Evolutionary conservation across 306 rosid species (phyloP), one percentile per base, ranked within the genome.

Genomic region (Trifolium dubium): DNA sequence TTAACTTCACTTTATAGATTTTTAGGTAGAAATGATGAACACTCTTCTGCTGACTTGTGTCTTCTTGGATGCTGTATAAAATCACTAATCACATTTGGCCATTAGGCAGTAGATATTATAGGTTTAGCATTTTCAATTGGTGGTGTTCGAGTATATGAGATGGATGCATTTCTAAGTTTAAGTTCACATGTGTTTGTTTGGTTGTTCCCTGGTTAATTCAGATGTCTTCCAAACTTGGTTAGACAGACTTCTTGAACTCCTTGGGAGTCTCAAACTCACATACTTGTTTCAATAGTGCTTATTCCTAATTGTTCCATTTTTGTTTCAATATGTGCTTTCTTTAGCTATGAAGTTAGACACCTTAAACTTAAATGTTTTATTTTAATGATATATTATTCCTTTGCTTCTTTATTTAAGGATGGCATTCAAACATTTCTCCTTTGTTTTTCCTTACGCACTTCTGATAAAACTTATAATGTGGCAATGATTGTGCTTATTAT

Each of bases 211-310:
- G 37, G 32, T 58, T 65, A 3, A 47, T 64, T 18, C 17, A 23
- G 50, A 44, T 44, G 50, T 55, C 68, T 77, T 73, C 63, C 55
- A 35, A 54, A 77, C 64, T 59, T 41, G 18, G 54, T 49, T 65
- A 14, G 60, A 49, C 44, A 47, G 66, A 17, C 34, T 44, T 62
- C 23, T 31, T 77, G 53, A 51, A 15, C 17, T 77, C 46, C 17
- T 17, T 32, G 11, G 50, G 10, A 62, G 34, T 62, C 53, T 78
- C 68, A 18, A 34, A 35, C 10, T 54, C n/a, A 19, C 55, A 30
- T 47, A 60, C 44, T 53, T n/a, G 70, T 73, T 82, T 56, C n/a
- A 15, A 3, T 3, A 32, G 37, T 67, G 64, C 32, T 61, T 54
- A 54, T 59, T 74, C 7, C 17, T 35, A 56, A 18, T 28, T 47